phyloP scores from a whole-genome alignment of 768 basidiomycete species.

The Lenzites betulinus region DNA sequence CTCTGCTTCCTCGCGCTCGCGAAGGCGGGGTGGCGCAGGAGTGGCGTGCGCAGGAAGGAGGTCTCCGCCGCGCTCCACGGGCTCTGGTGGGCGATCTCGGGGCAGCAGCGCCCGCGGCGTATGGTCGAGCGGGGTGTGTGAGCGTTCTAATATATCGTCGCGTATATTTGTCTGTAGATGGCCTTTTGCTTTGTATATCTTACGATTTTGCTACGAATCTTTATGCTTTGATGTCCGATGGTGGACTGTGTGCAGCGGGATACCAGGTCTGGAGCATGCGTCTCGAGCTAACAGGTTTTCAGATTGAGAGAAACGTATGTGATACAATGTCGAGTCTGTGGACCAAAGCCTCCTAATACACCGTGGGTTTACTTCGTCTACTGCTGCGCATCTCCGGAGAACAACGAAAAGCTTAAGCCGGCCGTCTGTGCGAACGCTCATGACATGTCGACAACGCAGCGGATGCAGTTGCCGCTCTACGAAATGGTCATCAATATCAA shows the following conservation, averaged over 20 bases:
- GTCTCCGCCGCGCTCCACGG: constrained; percentile 63
- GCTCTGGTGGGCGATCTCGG: constrained; percentile 72
- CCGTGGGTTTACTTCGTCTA: constrained; percentile 3
- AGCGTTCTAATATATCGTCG: not conserved
- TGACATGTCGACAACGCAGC: constrained; percentile 91
- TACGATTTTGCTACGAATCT: no score
- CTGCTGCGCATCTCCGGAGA: not conserved
- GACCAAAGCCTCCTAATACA: constrained; percentile 9
- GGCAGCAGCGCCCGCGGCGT: constrained; percentile 45
- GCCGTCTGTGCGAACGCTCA: constrained; percentile 2
- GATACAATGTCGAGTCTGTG: constrained; percentile 9
- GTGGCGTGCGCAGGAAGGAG: constrained; percentile 68
- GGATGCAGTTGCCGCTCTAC: constrained; percentile 85
- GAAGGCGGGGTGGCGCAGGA: constrained; percentile 64
- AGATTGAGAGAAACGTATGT: constrained; percentile 5
- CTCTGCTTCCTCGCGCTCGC: constrained; percentile 61
- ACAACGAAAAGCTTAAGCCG: no score
- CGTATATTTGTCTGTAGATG: not conserved
- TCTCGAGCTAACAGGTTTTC: not conserved
- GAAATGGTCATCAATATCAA: constrained; percentile 15
- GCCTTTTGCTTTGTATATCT: not conserved
- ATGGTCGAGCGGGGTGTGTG: constrained; percentile 50
- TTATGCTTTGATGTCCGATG: not conserved
- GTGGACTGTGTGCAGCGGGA: not conserved
- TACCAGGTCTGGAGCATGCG: no score